Conservation (phyloP, 2,329 filamentous ascomycete species). For the Grosmannia serpens region DNA sequence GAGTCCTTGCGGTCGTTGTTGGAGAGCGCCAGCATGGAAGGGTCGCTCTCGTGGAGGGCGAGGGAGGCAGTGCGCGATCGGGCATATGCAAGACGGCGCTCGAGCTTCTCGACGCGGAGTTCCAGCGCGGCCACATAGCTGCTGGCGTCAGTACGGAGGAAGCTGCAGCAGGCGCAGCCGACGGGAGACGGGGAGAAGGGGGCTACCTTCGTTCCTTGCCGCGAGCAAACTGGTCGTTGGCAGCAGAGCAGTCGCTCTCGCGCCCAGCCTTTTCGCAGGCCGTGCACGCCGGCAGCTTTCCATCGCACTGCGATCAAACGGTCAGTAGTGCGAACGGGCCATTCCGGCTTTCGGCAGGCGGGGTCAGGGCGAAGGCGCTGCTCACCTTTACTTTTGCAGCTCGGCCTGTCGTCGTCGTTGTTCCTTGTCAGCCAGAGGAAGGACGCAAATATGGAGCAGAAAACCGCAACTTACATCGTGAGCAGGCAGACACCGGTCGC, state of each 20-base stretch:
- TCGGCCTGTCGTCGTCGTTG: conserved; percentile 41
- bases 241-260: conserved; percentile 78
- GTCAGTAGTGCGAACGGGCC: not conserved
- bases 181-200: not conserved
- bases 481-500: conserved; percentile 68
- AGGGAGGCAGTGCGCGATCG: conserved; percentile 61
- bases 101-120: conserved; percentile 76
- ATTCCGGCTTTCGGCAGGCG: not conserved
- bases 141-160: conserved; percentile 10
- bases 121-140: conserved; percentile 94
- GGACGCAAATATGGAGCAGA: too few species aligned
- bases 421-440: too few species aligned
- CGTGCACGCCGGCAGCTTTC: conserved; percentile 87
- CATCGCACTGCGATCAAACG: conserved; percentile 56
- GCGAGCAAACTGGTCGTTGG: conserved; percentile 89
- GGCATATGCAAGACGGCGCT: conserved; percentile 62
- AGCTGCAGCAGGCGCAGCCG: not conserved
- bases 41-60: conserved; percentile 50
- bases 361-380: not conserved
- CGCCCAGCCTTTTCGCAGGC: conserved; percentile 89
- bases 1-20: conserved; percentile 48
- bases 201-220: conserved; percentile 80
- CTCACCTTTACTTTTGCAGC: conserved; percentile 80
- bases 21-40: conserved; percentile 15
- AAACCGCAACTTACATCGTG: conserved; percentile 46